Evolutionary conservation across 2,329 filamentous ascomycete species (phyloP).

Genomic region (Sporothrix sp.): DNA sequence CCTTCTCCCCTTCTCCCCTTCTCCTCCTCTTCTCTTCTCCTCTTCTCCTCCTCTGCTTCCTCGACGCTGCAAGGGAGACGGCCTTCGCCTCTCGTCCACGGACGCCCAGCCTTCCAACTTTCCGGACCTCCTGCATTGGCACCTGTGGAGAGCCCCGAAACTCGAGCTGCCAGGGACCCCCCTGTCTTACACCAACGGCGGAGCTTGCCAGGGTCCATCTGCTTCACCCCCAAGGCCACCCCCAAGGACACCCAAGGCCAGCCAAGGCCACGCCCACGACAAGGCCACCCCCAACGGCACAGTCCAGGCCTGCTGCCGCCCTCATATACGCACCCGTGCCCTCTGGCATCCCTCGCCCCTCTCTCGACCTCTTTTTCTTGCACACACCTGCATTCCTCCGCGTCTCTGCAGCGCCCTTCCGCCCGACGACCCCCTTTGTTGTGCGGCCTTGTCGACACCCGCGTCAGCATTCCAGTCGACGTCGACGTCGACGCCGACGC

Average conservation of each 20-base stretch:
- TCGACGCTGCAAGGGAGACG: no score
- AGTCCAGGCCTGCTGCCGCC: background rate
- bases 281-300: background rate
- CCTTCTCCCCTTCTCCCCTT: background rate
- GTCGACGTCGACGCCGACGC: no score
- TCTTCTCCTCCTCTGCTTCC: background rate
- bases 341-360: conserved; percentile 8
- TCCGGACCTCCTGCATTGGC: conserved; percentile 9
- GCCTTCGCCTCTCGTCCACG: no score
- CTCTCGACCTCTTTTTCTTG: conserved; percentile 4
- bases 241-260: no score
- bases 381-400: conserved; percentile 2
- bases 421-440: background rate
- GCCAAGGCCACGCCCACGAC: no score
- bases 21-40: background rate
- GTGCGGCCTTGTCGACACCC: no score
- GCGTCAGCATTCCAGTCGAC: conserved; percentile 10
- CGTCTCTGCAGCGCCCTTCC: background rate
- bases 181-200: conserved; percentile 12
- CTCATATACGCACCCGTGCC: conserved; percentile 6
- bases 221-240: no score
- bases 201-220: no score
- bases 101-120: background rate
- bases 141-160: conserved; percentile 9
- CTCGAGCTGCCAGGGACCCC: conserved; percentile 2